Conservation (phyloP, 352 stramenopile genomes). For the Phytophthora pseudosyringae region DNA sequence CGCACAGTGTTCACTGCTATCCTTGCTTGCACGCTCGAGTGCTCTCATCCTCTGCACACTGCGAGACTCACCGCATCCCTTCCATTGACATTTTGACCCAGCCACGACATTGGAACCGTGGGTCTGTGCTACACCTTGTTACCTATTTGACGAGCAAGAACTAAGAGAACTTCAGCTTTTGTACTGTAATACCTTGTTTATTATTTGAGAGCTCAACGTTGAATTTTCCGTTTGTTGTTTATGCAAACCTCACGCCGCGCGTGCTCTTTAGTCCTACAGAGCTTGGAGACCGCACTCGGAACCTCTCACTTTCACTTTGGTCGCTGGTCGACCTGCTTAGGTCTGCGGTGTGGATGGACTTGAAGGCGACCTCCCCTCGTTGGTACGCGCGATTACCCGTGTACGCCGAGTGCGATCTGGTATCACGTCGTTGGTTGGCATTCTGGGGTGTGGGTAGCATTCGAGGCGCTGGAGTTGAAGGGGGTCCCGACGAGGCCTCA, state of each 20-base stretch:
- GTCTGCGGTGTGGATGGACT: background rate
- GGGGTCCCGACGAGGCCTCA: conserved; percentile 1
- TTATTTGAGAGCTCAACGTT: background rate
- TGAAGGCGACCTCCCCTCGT: conserved; percentile 5
- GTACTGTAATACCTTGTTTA: too few species aligned
- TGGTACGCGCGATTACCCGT: background rate
- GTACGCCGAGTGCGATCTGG: conserved; percentile 21
- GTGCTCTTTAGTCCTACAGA: conserved; percentile 14
- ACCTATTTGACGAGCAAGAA: background rate
- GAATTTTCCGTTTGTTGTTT: background rate
- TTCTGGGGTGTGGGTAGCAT: background rate
- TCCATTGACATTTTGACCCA: background rate
- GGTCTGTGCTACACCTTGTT: background rate
- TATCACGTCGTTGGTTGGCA: conserved; percentile 1
- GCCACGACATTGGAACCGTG: background rate
- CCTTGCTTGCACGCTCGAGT: too few species aligned
- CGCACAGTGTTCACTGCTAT: too few species aligned
- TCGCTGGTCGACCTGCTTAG: conserved; percentile 8
- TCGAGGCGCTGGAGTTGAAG: conserved; percentile 1
- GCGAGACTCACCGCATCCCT: background rate
- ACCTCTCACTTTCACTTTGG: background rate
- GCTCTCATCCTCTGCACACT: too few species aligned
- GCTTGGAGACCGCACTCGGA: conserved; percentile 5
- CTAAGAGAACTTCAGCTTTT: too few species aligned
- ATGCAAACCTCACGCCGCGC: conserved; percentile 7